These are phyloP conservation scores for Thielaviopsis populi DNA, from an alignment of 2,329 filamentous ascomycete genomes.

Conservation along the genomic window DNA sequence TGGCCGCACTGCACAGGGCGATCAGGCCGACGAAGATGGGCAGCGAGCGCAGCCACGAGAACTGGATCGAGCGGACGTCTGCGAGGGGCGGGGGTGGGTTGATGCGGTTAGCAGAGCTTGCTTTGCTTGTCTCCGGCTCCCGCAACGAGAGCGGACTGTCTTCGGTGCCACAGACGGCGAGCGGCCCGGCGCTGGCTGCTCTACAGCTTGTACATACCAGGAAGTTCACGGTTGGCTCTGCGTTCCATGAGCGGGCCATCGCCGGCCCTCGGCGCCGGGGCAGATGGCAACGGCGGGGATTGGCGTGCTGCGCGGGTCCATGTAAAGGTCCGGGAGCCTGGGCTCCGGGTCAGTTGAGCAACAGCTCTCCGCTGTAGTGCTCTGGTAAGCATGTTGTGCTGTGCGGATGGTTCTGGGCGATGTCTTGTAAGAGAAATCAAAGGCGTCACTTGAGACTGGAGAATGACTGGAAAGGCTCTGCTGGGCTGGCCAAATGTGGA, in stretches of 20 bases:
- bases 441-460: neutral
- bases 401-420: neutral
- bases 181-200: neutral
- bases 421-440: neutral
- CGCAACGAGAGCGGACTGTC: neutral
- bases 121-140: neutral
- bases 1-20: constrained; percentile 57
- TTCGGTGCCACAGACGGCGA: neutral
- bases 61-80: constrained; percentile 32
- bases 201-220: constrained; percentile 31
- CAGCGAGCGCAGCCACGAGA: constrained; percentile 56
- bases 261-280: constrained; percentile 42
- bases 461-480: neutral
- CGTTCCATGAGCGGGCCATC: constrained; percentile 51
- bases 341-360: neutral
- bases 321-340: neutral
- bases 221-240: constrained; percentile 49
- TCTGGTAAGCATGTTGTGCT: constrained; percentile 11
- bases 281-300: constrained; percentile 24
- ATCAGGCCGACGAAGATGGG: constrained; percentile 68
- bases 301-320: constrained; percentile 27
- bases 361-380: constrained; percentile 12
- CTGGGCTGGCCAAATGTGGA: neutral
- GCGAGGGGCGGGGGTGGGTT: neutral
- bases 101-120: constrained; percentile 12